Conservation (phyloP, 1,284 basidiomycete species). For the Naganishia albida region DNA sequence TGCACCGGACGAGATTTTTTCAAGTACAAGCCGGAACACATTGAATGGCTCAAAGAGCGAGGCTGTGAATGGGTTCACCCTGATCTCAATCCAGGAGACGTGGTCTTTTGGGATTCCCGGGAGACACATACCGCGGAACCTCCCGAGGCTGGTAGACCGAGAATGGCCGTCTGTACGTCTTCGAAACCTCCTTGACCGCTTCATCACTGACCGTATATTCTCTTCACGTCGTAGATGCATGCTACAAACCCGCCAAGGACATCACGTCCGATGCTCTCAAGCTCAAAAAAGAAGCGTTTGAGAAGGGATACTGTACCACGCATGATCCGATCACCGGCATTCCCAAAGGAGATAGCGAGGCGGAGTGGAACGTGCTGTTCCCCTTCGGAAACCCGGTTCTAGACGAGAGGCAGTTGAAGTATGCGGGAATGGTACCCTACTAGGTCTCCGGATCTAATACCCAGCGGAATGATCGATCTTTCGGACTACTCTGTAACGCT, state of each 20-base stretch:
- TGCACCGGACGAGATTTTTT: slow-evolving; percentile 28
- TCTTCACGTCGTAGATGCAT: slow-evolving; percentile 30
- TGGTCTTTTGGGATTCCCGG: slow-evolving; percentile 41
- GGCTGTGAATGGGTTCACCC: slow-evolving; percentile 45
- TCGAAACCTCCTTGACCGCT: neutral
- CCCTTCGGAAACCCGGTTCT: slow-evolving; percentile 35
- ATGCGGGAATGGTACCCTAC: slow-evolving; percentile 35
- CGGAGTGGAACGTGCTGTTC: slow-evolving; percentile 34
- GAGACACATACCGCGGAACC: slow-evolving; percentile 36
- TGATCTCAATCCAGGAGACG: slow-evolving; percentile 42
- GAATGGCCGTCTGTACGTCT: slow-evolving; percentile 37
- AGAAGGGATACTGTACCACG: slow-evolving; percentile 36
- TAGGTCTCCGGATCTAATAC: neutral
- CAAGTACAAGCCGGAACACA: slow-evolving; percentile 40
- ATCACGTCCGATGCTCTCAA: slow-evolving; percentile 36
- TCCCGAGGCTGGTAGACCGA: slow-evolving; percentile 33
- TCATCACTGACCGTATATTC: neutral
- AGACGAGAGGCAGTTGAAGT: slow-evolving; percentile 34
- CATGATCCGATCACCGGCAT: slow-evolving; percentile 33
- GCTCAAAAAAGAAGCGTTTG: slow-evolving; percentile 38
- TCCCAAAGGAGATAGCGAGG: slow-evolving; percentile 31
- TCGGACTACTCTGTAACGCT: too few species aligned
- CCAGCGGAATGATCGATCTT: too few species aligned
- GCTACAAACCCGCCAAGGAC: slow-evolving; percentile 42
- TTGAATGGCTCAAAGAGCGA: slow-evolving; percentile 41